Evolutionary conservation across 164 flowering plant genomes (phyloP).

Genomic region (Liquidambar formosana): DNA sequence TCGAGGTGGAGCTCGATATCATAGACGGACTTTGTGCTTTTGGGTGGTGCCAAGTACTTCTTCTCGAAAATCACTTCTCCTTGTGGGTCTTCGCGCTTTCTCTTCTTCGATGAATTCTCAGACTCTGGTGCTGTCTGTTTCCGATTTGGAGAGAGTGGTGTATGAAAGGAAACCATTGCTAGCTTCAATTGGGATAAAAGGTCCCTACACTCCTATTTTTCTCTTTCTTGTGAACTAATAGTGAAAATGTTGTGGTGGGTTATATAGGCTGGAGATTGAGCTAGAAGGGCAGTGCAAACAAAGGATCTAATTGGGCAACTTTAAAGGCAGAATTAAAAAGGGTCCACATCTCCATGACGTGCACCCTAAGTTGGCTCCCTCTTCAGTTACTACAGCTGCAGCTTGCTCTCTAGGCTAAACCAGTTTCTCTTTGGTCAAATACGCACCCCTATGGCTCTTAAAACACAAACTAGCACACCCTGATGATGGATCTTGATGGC

Average conservation of each 20-base stretch:
- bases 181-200: background rate
- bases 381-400: conserved; percentile 16
- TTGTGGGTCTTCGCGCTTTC: conserved; percentile 43
- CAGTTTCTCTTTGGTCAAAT: conserved; percentile 16
- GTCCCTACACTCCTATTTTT: conserved; percentile 6
- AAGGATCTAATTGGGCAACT: conserved; percentile 40
- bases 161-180: conserved; percentile 62
- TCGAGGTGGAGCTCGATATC: conserved; percentile 55
- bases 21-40: conserved; percentile 15
- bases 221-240: conserved; percentile 11
- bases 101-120: conserved; percentile 50
- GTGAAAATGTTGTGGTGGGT: conserved; percentile 17
- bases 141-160: conserved; percentile 23
- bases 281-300: conserved; percentile 14
- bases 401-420: conserved; percentile 12
- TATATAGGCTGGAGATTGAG: conserved; percentile 33
- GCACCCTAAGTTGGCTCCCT: conserved; percentile 21
- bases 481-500: background rate
- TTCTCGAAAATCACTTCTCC: conserved; percentile 19
- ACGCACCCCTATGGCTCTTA: too few species aligned
- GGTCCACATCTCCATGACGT: conserved; percentile 36
- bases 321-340: conserved; percentile 34
- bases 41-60: conserved; percentile 15
- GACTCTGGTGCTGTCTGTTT: conserved; percentile 22
- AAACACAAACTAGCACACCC: too few species aligned